Evolutionary conservation across 2,329 filamentous ascomycete species (phyloP), one percentile per base, ranked within the genome.

Genomic region (Seiridium unicorne): DNA sequence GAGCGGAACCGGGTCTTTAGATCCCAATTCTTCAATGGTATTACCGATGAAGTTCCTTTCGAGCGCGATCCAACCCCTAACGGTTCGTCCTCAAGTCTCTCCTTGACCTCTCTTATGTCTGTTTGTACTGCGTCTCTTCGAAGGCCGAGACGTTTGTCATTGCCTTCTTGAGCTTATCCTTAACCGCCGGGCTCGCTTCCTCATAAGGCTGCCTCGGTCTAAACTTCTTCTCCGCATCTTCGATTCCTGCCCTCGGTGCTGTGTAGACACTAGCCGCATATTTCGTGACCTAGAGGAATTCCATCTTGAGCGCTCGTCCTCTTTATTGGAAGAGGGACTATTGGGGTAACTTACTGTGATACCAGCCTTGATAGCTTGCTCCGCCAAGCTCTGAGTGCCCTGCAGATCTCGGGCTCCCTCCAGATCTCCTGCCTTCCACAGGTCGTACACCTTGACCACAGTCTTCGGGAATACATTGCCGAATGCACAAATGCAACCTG

Each of bases 351-450:
- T 49, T 2, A 80, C 79, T 7, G 86, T 87, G 65, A 91, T 88
- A 5, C 88, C 88, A 9, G 81, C 79, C 73, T 91, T 90, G 67
- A 83, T 84, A 1, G 84, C 82, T 60, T 82, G 83, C 72, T 91
- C 89, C 0, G 88, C 88, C 56, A 90, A 73, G 6, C 88, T 86
- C 0, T 87, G 84, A 69, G 81, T 82, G 60, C 79, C 75, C 66
- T 91, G 88, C 69, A 91, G 70, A 57, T 75, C 77, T 61, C 89
- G 65, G 1, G 88, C 89, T 67, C 89, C 85, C 1, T 80, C 73
- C 4, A 75, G 69, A 68, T 83, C 83, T 0, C 88, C 87, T 55
- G 77, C 77, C 60, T 77, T 78, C 70, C 84, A 90, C n/a, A 90
- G 72, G 2, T 81, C 71, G 69, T 89, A 91, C 35, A 91, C 81